These are phyloP conservation scores for Dioscorea dumetorum DNA, from an alignment of 106 monocot genomes.

Conservation along the genomic window DNA sequence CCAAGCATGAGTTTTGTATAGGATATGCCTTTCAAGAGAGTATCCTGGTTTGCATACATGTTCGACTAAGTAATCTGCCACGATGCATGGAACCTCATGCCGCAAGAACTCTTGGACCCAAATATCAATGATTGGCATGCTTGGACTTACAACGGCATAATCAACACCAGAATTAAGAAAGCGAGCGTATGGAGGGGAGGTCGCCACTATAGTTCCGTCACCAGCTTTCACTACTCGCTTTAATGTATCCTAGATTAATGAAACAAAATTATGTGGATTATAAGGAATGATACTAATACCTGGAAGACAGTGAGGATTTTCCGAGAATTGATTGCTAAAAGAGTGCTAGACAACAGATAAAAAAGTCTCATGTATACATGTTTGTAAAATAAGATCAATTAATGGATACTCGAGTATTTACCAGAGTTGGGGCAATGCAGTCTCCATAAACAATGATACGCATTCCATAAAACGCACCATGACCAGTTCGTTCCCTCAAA, in stretches of 20 bases:
- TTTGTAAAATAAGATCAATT: too few relatives aligned
- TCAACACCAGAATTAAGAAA: conserved; percentile 51
- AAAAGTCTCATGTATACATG: too few relatives aligned
- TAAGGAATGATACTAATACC: too few relatives aligned
- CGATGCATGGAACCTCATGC: conserved; percentile 66
- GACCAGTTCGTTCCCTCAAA: conserved; percentile 66
- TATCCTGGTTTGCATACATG: conserved; percentile 61
- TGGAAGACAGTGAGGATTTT: too few relatives aligned
- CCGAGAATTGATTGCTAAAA: too few relatives aligned
- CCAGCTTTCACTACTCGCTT: conserved; percentile 80
- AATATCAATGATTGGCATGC: conserved; percentile 45
- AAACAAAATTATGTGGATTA: too few relatives aligned
- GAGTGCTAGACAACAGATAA: too few relatives aligned
- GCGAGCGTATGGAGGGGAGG: conserved; percentile 86
- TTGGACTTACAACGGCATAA: conserved; percentile 53
- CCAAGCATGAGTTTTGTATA: conserved; percentile 54
- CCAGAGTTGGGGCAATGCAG: conserved; percentile 81
- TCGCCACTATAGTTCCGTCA: conserved; percentile 77
- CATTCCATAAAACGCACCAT: conserved; percentile 81
- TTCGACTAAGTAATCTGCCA: conserved; percentile 72
- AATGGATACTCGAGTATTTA: conserved; percentile 9
- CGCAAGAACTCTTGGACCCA: conserved; percentile 86
- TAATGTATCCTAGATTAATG: conserved; percentile 47
- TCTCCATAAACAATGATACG: conserved; percentile 81
- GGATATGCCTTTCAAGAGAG: conserved; percentile 62